A percentile compares a stretch with the other conserved stretches of the same genome.
These are phyloP conservation scores for Pseudocercospora cruenta DNA, from an alignment of 2,329 filamentous ascomycete species.

Conservation along the genomic window DNA sequence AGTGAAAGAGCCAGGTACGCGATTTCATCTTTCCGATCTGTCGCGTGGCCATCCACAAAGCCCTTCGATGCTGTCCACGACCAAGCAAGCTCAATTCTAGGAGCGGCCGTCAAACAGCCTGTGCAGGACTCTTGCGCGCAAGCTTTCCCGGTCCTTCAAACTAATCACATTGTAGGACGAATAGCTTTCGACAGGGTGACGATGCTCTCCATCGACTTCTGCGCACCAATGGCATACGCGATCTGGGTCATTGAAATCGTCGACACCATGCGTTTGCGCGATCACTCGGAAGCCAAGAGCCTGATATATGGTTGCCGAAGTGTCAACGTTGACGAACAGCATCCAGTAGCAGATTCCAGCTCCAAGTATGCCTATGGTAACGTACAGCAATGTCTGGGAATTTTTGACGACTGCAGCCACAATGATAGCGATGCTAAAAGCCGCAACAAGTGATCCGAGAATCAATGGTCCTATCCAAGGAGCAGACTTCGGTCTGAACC, in stretches of 20 bases:
- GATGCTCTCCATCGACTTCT: slow-evolving; percentile 7
- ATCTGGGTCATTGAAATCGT: slow-evolving; percentile 4
- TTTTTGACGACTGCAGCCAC: slow-evolving; percentile 6
- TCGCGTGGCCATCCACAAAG: too few relatives aligned
- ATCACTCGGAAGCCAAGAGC: slow-evolving; percentile 9
- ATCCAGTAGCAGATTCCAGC: slow-evolving; percentile 12
- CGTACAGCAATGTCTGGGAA: slow-evolving; percentile 9
- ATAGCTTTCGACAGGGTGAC: slow-evolving; percentile 15
- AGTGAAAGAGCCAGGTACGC: too few relatives aligned
- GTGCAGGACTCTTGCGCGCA: slow-evolving; percentile 5
- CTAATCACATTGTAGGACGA: slow-evolving; percentile 10
- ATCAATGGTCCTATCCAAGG: slow-evolving; percentile 12
- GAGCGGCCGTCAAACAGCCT: slow-evolving; percentile 7
- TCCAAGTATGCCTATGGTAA: slow-evolving; percentile 10
- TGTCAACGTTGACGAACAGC: slow-evolving; percentile 2
- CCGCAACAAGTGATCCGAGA: background rate
- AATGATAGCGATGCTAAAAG: slow-evolving; percentile 9
- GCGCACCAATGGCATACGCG: slow-evolving; percentile 15
- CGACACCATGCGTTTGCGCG: slow-evolving; percentile 12
- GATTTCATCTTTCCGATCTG: too few relatives aligned
- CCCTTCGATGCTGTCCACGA: too few relatives aligned
- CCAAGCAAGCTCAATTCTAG: background rate
- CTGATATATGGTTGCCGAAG: background rate
- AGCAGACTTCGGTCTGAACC: slow-evolving; percentile 7
- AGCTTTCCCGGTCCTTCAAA: slow-evolving; percentile 2